Evolutionary conservation across 352 stramenopile genomes (phyloP), one percentile per base, ranked within the genome.

Genomic region (Thraustochytrium aureum): DNA sequence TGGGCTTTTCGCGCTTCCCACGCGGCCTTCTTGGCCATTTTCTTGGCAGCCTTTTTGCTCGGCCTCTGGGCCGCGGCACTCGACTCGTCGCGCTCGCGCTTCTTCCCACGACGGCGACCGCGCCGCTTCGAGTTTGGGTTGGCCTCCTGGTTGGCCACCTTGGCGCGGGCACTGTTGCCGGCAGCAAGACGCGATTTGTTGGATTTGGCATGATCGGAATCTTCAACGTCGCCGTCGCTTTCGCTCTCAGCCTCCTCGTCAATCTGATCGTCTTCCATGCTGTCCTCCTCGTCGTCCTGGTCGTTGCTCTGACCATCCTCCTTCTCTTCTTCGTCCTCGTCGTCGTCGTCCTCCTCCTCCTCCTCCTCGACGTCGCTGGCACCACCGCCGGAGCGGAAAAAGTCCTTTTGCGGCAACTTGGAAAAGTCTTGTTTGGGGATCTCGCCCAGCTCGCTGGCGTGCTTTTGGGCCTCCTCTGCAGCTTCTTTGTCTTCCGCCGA

Each of bases 321-420:
- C 12, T 64, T 30, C 69, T 79, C 61, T 1, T 22, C 33, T 14
- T 38, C 17, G 39, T 66, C 43, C 20, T 42, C 22, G 37, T 62
- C 43, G 41, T 64, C 41, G 33, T 1, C 30, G 30, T 39, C 52
- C 26, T 74, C 35, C 1, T 73, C 38, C 22, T 67, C 69, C 3
- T 79, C 69, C 22, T 79, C 54, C n/a, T 79, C 69, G 32, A 67
- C 69, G 35, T 74, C 47, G 39, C 45, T 32, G 1, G 41, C 59
- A 10, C 33, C 69, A 20, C 4, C 50, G 20, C 30, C 59, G 37
- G 47, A 17, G 17, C 56, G 22, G 12, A 65, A 7, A 42, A 75
- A 75, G 22, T 75, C 47, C 54, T 75, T 75, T 33, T 75, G 66
- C 45, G 66, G 66, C 26, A 75, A 45, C 22, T 61, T 38, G 6